These are phyloP conservation scores for Moelleriella libera DNA, from an alignment of 2,329 filamentous ascomycete genomes.

Conservation along the genomic window DNA sequence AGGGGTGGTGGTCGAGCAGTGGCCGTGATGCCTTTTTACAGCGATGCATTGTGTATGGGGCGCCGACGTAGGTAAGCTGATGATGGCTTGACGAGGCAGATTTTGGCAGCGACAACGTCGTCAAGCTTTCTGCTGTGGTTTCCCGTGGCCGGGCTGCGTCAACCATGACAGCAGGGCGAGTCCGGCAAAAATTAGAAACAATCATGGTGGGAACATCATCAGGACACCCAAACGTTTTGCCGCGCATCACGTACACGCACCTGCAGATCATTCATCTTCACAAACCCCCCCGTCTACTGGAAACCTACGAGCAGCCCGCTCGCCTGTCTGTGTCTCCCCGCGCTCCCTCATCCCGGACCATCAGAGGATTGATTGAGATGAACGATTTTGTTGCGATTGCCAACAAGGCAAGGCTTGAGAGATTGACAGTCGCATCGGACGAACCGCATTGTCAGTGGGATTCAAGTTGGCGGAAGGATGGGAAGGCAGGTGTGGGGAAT, in stretches of 20 bases:
- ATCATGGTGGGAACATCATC: too few relatives aligned
- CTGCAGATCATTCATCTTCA: too few relatives aligned
- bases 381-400: background rate
- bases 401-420: slow-evolving; percentile 6
- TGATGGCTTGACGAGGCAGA: background rate
- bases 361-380: too few relatives aligned
- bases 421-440: slow-evolving; percentile 5
- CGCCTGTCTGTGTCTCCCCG: too few relatives aligned
- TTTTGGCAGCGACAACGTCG: too few relatives aligned
- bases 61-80: slow-evolving; percentile 1
- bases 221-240: background rate
- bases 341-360: too few relatives aligned
- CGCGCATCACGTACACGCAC: background rate
- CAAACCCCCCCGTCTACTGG: too few relatives aligned
- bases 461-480: background rate
- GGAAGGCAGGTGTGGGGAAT: background rate
- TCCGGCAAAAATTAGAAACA: too few relatives aligned
- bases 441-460: background rate
- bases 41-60: background rate
- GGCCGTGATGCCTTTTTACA: background rate
- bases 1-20: background rate
- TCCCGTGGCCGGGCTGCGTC: too few relatives aligned
- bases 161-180: too few relatives aligned
- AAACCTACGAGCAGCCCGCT: too few relatives aligned
- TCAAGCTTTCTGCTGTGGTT: too few relatives aligned